phyloP scores from a whole-genome alignment of 2,329 filamentous ascomycete genomes.

The Aspergillus luchuensis region DNA sequence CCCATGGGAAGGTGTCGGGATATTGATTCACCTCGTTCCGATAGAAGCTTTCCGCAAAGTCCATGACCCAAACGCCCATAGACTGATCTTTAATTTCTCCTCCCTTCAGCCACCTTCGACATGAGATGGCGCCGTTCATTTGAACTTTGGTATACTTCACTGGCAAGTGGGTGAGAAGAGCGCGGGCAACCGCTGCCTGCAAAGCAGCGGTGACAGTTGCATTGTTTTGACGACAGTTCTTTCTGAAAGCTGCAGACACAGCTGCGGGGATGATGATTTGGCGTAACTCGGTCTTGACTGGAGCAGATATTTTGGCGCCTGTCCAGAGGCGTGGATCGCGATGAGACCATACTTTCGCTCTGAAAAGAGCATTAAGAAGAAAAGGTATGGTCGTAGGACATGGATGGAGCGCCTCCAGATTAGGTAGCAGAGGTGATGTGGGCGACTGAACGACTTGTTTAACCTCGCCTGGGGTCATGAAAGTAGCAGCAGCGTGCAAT shows the following conservation, averaged over 20 bases:
- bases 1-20: constrained; percentile 34
- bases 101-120: constrained; percentile 40
- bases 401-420: constrained; percentile 45
- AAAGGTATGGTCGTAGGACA: constrained; percentile 41
- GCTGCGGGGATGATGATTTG: constrained; percentile 36
- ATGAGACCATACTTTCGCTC: constrained; percentile 34
- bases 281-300: constrained; percentile 31
- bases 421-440: constrained; percentile 39
- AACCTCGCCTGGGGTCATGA: constrained; percentile 17
- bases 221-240: constrained; percentile 38
- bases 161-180: constrained; percentile 38
- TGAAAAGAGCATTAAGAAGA: constrained; percentile 38
- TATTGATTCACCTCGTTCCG: constrained; percentile 22
- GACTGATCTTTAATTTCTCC: constrained; percentile 36
- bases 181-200: constrained; percentile 42
- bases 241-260: constrained; percentile 32
- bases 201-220: constrained; percentile 48
- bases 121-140: constrained; percentile 41
- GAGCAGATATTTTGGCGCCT: constrained; percentile 30
- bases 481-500: constrained; percentile 26
- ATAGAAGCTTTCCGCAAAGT: constrained; percentile 34
- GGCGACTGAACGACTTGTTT: constrained; percentile 27
- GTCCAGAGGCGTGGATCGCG: constrained; percentile 39
- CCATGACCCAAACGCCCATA: constrained; percentile 43
- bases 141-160: constrained; percentile 33